Evolutionary conservation across 2,329 filamentous ascomycete species (phyloP).

Genomic region (Trichophyton rubrum): DNA sequence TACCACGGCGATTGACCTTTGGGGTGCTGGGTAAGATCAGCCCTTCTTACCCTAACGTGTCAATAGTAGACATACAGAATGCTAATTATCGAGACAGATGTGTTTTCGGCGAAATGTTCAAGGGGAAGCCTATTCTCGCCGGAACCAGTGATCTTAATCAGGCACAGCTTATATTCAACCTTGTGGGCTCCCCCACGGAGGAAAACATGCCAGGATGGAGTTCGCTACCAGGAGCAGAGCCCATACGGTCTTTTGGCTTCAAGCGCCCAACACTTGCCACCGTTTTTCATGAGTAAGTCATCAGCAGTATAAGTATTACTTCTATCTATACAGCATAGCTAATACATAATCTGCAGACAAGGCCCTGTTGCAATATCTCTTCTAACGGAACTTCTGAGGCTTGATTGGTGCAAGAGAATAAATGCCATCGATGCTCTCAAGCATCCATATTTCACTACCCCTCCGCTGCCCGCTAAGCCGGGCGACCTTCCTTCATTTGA

Average conservation of each 20-base stretch:
- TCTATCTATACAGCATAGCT: neutral
- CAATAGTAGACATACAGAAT: neutral
- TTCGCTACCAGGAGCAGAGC: conserved; percentile 66
- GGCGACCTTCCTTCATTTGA: conserved; percentile 84
- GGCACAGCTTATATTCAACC: conserved; percentile 82
- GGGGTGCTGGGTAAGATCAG: conserved; percentile 74
- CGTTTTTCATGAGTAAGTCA: conserved; percentile 58
- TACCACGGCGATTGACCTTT: conserved; percentile 96
- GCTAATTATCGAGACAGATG: conserved; percentile 47
- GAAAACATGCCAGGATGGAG: conserved; percentile 89
- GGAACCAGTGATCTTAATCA: conserved; percentile 84
- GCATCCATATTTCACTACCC: conserved; percentile 77
- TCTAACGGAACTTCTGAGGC: conserved; percentile 66
- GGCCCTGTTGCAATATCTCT: conserved; percentile 64
- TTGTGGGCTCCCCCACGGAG: conserved; percentile 81
- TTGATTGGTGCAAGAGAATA: conserved; percentile 79
- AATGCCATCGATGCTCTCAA: conserved; percentile 90
- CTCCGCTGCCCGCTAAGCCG: conserved; percentile 66
- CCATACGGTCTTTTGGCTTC: conserved; percentile 49
- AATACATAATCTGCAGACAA: conserved; percentile 34
- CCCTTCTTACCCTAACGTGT: neutral
- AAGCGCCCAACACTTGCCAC: conserved; percentile 55
- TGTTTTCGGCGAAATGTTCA: conserved; percentile 95
- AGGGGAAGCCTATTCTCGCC: conserved; percentile 80
- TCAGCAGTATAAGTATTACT: neutral